Base-by-base conservation (phyloP, 2,329 filamentous ascomycete genomes). In the Calonectria henricotiae region DNA sequence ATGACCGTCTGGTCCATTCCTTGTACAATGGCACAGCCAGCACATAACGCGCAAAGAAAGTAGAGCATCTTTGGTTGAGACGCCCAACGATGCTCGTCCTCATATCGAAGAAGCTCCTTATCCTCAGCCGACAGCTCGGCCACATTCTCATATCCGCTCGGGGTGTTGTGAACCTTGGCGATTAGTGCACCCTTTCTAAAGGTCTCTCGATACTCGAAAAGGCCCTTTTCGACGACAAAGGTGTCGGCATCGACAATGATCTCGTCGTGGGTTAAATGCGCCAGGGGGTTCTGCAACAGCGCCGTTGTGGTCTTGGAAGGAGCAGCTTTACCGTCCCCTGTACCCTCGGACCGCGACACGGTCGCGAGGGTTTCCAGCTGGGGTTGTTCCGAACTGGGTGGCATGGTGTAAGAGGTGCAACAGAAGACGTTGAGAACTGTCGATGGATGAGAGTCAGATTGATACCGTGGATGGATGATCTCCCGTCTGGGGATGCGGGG, bases 1-100 rank as follows among this genome's bases (percentile, higher is more conserved):
- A 84, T 83, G 60, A 89, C 89, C 2, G 89, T 91, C 79, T 91
- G 88, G 73, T 92, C 89, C 89, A 90, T 92, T 23, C 90, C 89
- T 63, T 87, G 85, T 0, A 89, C 87, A 25, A 88, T 87, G 12
- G 88, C 88, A 63, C 76, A 77, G 83, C 88, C 70, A 86, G 83
- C 58, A 75, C 88, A 89, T 49, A 88, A 80, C 13, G 84, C 81
- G 70, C 90, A 89, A 1, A 88, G 79, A 54, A 80, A 77, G 64
- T 81, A 80, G 30, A 82, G 76, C 75, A 79, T 82, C 73, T 75
- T 82, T 0, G 89, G 86, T 25, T 87, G 86, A 70, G 74, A 49
- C 7, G 81, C 82, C 85, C 89, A 91, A 67, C 88, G 89, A 80
- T 91, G 87, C 83, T 89, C 65, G 83, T 89, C 74, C 85, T 89